Conservation (phyloP, 139 green algal species). For the Parachlorella kessleri region DNA sequence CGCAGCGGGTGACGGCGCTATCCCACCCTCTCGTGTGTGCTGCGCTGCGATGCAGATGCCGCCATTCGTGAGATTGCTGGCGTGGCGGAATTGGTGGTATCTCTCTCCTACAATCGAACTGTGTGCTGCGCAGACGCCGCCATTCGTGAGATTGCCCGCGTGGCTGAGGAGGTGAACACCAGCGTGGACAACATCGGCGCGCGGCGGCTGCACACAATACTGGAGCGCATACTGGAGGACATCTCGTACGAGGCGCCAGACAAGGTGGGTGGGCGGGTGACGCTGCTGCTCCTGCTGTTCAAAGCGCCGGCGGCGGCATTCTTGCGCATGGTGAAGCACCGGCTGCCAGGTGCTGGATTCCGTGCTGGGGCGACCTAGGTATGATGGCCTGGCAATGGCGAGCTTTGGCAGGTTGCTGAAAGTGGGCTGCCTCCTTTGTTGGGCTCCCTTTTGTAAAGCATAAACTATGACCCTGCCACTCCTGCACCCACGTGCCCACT, state of each 20-base stretch:
- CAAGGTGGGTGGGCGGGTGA: conserved; percentile 23
- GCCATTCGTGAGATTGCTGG: conserved; percentile 75
- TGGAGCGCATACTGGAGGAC: conserved; percentile 94
- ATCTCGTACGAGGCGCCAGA: conserved; percentile 93
- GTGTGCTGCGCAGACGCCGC: conserved; percentile 54
- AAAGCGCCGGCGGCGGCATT: neutral
- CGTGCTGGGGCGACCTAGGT: neutral
- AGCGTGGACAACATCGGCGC: conserved; percentile 95
- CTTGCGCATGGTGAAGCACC: neutral
- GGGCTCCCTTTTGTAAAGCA: too few relatives aligned
- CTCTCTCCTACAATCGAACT: too few relatives aligned
- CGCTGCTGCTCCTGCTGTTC: neutral
- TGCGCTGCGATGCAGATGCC: conserved; percentile 54
- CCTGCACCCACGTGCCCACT: too few relatives aligned
- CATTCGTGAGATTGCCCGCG: conserved; percentile 68
- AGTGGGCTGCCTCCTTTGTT: too few relatives aligned
- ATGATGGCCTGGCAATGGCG: neutral
- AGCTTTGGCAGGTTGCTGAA: neutral
- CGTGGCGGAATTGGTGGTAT: conserved; percentile 85
- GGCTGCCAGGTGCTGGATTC: too few relatives aligned
- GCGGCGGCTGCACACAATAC: conserved; percentile 89
- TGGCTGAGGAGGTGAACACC: conserved; percentile 86
- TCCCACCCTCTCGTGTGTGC: too few relatives aligned
- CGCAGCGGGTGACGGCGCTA: too few relatives aligned
- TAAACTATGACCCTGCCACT: too few relatives aligned